Base-by-base conservation (phyloP, 345 rosid species). In the Carallia pectinifolia region DNA sequence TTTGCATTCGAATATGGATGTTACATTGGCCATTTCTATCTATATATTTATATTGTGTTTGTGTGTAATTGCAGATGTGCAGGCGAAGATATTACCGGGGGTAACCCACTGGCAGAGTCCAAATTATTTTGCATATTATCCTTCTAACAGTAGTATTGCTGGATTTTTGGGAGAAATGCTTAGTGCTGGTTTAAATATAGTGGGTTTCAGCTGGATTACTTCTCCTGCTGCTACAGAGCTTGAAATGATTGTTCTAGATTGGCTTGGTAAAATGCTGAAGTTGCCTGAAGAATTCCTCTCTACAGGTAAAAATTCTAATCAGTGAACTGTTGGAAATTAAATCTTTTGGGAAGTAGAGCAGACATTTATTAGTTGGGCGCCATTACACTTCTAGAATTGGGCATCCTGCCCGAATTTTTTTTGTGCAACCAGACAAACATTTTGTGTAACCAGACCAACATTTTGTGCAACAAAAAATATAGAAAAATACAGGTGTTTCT, bases 91-190 rank as follows among this genome's bases (percentile, higher is more conserved):
- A 70, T 67, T 93, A 37, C 97, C 96, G 1, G 97, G 97, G 53
- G 80, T 86, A 60, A 91, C 97, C 4, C 97, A 93, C 66, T 93
- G 98, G 98, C 96, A 91, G 73, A 93, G 95, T 66, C 97, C 97
- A 0, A 87, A 76, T 66, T 89, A 77, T 73, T 93, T 87, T 65
- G 97, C 94, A 1, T 93, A 93, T 72, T 89, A 80, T 74, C 98
- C 97, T 77, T 85, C 98, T 1, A 93, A 88, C 60, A 85, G 96
- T 71, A 93, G 97, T 33, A 80, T 93, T 33, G 96, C 96, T 0
- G 98, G 98, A 23, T 91, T 93, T 75, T 64, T 93, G 81, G 98
- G 97, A 67, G 98, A 91, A 80, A 93, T 93, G 98, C 87, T 93
- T 66, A 89, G 95, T 65, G 92, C 96, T 77, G 97, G 94, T 76